Conservation (phyloP, 1,139 yeast species). For the Kurtzmaniella quercitrusa region DNA sequence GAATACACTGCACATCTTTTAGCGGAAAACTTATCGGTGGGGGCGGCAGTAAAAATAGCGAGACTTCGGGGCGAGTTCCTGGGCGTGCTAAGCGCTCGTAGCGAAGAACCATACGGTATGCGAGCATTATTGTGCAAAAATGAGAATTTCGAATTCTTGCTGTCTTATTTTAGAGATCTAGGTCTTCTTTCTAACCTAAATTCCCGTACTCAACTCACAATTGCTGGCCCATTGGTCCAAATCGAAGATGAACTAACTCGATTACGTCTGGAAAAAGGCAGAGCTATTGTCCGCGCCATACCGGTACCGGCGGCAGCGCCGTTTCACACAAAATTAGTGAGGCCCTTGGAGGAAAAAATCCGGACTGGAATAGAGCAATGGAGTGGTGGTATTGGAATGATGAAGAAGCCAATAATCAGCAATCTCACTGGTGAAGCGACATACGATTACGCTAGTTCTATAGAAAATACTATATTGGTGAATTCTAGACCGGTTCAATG, state of each 20-base stretch:
- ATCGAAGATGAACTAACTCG: slow-evolving; percentile 16
- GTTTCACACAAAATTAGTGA: slow-evolving; percentile 44
- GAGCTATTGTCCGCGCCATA: slow-evolving; percentile 18
- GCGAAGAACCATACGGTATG: slow-evolving; percentile 29
- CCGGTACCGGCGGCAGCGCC: slow-evolving; percentile 49
- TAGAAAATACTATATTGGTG: slow-evolving; percentile 27
- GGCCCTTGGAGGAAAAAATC: slow-evolving; percentile 32
- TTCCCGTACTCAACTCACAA: slow-evolving; percentile 36
- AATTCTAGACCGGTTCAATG: slow-evolving; percentile 45
- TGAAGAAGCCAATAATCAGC: slow-evolving; percentile 23
- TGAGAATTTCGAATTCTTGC: slow-evolving; percentile 15
- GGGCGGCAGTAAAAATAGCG: slow-evolving; percentile 45
- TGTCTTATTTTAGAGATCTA: slow-evolving; percentile 14
- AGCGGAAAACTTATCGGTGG: slow-evolving; percentile 34
- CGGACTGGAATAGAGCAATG: slow-evolving; percentile 8
- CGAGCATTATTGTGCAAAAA: slow-evolving; percentile 28
- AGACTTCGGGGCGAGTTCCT: slow-evolving; percentile 49
- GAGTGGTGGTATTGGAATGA: background rate
- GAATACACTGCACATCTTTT: slow-evolving; percentile 50
- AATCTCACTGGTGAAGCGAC: slow-evolving; percentile 29
- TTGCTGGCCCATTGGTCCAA: slow-evolving; percentile 34
- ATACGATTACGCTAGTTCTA: slow-evolving; percentile 13
- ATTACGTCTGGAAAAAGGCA: background rate
- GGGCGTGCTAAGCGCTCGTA: slow-evolving; percentile 25
- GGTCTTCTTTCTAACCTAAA: slow-evolving; percentile 41